These are phyloP conservation scores for Russula abietina DNA, from an alignment of 768 basidiomycete species.

Conservation along the genomic window DNA sequence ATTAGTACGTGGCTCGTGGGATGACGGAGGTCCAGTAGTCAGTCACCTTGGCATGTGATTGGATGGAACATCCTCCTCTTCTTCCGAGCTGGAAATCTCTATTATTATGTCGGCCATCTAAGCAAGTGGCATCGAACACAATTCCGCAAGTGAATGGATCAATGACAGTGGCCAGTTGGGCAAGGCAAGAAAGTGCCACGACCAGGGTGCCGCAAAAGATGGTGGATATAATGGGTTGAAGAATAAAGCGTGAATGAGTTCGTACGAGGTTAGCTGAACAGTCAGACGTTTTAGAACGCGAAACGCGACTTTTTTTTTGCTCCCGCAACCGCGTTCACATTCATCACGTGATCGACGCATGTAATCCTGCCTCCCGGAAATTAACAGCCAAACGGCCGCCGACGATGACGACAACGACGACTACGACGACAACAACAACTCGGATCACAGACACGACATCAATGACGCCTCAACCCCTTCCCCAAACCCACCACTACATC, in stretches of 20 bases:
- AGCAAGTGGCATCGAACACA: background rate
- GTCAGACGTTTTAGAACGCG: background rate
- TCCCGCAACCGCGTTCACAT: no score
- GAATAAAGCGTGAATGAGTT: background rate
- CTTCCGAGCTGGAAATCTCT: constrained; percentile 16
- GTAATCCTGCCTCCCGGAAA: no score
- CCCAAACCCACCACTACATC: constrained; percentile 40
- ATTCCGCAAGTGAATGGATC: background rate
- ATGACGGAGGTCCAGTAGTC: background rate
- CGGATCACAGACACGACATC: background rate
- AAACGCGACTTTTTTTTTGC: no score
- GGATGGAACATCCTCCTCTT: background rate
- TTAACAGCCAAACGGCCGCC: background rate
- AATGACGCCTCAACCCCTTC: constrained; percentile 12
- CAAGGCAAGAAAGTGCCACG: background rate
- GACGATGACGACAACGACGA: background rate
- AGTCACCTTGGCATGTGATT: constrained; percentile 5
- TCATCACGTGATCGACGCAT: background rate
- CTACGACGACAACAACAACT: background rate
- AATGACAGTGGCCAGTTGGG: background rate
- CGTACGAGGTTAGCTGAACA: background rate
- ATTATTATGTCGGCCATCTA: background rate
- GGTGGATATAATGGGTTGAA: background rate
- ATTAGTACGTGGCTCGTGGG: background rate
- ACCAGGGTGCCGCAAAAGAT: background rate